These are phyloP conservation scores for Kwoniella europaea DNA, from an alignment of 768 basidiomycete species.

Conservation along the genomic window DNA sequence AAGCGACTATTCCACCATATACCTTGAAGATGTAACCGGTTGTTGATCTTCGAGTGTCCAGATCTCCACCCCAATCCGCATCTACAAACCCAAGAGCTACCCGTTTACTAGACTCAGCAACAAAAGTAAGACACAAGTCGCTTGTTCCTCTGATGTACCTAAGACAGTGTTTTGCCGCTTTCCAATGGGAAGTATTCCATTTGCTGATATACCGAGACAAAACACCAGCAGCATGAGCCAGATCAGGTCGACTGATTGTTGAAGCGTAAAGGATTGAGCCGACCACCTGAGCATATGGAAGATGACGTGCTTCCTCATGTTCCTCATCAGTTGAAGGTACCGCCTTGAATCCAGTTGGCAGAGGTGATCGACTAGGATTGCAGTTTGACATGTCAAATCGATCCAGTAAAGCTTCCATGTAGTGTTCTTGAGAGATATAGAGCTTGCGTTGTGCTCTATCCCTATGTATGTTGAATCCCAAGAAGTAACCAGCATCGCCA, in stretches of 20 bases:
- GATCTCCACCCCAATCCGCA: slow-evolving; percentile 54
- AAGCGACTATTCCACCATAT: slow-evolving; percentile 57
- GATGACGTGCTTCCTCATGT: slow-evolving; percentile 6
- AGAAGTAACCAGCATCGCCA: slow-evolving; percentile 22
- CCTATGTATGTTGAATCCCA: slow-evolving; percentile 53
- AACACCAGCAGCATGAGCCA: slow-evolving; percentile 11
- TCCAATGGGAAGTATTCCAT: slow-evolving; percentile 27
- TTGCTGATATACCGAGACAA: slow-evolving; percentile 22
- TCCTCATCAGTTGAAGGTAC: not conserved
- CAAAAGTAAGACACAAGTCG: slow-evolving; percentile 27
- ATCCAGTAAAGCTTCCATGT: slow-evolving; percentile 15
- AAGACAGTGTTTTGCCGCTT: slow-evolving; percentile 32
- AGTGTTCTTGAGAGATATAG: slow-evolving; percentile 23
- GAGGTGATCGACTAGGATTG: slow-evolving; percentile 5
- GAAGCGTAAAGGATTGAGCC: slow-evolving; percentile 25
- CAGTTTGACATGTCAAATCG: slow-evolving; percentile 13
- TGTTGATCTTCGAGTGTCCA: slow-evolving; percentile 54
- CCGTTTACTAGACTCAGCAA: slow-evolving; percentile 36
- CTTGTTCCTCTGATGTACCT: slow-evolving; percentile 39
- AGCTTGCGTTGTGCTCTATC: slow-evolving; percentile 15
- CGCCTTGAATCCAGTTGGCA: slow-evolving; percentile 5
- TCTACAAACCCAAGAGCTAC: slow-evolving; percentile 51
- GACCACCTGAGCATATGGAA: slow-evolving; percentile 12
- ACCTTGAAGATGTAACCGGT: slow-evolving; percentile 59
- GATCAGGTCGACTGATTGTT: slow-evolving; percentile 17